Evolutionary conservation across 2,329 filamentous ascomycete genomes (phyloP).

Genomic region (Fusarium equiseti): DNA sequence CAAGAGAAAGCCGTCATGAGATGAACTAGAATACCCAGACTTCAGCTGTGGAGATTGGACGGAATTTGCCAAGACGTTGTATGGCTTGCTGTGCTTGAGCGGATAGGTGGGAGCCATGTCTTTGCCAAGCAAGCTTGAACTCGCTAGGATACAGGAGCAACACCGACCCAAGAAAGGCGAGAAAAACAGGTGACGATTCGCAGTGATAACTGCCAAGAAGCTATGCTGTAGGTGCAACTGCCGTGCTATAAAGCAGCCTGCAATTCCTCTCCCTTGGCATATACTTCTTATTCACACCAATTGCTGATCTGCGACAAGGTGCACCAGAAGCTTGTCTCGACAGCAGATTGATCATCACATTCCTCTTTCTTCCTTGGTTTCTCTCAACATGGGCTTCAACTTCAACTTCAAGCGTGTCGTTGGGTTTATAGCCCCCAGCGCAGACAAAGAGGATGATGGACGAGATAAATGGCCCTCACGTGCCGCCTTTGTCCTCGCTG

Average conservation of each 20-base stretch:
- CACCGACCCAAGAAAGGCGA: neutral
- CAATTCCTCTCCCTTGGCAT: neutral
- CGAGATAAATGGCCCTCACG: constrained; percentile 4
- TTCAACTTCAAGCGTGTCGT: neutral
- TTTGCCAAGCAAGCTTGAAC: neutral
- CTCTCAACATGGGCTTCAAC: neutral
- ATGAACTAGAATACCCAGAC: neutral
- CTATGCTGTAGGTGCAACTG: neutral
- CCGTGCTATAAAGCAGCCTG: neutral
- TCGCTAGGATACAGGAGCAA: neutral
- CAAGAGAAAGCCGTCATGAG: neutral
- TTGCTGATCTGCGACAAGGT: neutral
- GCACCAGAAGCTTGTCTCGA: neutral
- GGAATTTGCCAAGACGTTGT: neutral
- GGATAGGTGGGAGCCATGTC: neutral
- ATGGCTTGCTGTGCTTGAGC: neutral
- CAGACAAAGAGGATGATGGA: constrained; percentile 3
- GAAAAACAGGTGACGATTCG: neutral
- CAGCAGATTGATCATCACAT: no score
- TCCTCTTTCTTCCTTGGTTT: neutral
- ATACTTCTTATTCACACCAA: neutral
- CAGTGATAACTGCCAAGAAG: neutral
- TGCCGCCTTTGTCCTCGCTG: neutral
- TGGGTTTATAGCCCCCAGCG: neutral
- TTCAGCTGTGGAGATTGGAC: neutral